Conservation (phyloP, 345 rosid species). For the Salix caprea region DNA sequence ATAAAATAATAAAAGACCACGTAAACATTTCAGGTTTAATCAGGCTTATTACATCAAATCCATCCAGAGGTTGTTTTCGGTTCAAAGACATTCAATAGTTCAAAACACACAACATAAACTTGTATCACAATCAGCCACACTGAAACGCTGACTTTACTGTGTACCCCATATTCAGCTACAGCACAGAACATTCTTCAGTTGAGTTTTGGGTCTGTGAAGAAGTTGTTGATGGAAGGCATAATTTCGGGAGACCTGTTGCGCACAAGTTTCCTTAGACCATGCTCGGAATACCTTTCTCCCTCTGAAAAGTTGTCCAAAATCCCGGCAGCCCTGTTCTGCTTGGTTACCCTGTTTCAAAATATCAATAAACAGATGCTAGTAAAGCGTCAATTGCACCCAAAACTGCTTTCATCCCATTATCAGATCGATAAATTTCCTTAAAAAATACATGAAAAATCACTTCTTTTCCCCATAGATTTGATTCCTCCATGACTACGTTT, state of each 20-base stretch:
- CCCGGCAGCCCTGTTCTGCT: constrained; percentile 90
- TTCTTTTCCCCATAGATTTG: too few relatives aligned
- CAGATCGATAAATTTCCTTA: too few relatives aligned
- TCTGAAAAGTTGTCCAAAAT: constrained; percentile 76
- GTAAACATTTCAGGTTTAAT: neutral
- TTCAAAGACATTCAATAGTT: neutral
- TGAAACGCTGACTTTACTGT: neutral
- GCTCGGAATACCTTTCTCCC: constrained; percentile 80
- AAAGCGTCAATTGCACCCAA: neutral
- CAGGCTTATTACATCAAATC: neutral
- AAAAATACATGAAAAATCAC: too few relatives aligned
- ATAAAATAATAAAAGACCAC: too few relatives aligned
- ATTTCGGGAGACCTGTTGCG: constrained; percentile 74
- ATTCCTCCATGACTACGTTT: too few relatives aligned
- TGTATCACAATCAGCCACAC: neutral
- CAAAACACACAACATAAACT: neutral
- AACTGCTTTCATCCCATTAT: neutral
- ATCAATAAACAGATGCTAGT: neutral
- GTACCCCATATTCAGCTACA: neutral
- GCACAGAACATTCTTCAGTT: neutral
- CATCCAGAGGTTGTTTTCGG: constrained; percentile 3
- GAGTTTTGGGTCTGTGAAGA: constrained; percentile 76
- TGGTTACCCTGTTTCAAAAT: constrained; percentile 51
- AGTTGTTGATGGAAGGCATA: constrained; percentile 83
- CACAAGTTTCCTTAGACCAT: constrained; percentile 64